Evolutionary conservation across 164 flowering plant species (phyloP).

Genomic region (Amborella trichopoda): DNA sequence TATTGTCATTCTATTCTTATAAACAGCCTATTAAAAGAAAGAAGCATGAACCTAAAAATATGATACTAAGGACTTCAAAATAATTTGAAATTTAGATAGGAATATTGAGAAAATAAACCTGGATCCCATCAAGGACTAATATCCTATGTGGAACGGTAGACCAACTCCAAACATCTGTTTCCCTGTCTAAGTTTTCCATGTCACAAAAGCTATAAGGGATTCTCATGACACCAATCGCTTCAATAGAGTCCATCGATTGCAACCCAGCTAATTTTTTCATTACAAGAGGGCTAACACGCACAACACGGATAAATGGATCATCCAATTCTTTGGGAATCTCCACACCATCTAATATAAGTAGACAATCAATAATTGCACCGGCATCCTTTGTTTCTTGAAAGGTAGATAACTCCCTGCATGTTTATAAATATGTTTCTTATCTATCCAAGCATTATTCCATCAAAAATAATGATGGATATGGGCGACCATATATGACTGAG

Average conservation of each 20-base stretch:
- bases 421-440: no score
- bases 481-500: no score
- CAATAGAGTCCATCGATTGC: slow-evolving; percentile 61
- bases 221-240: slow-evolving; percentile 64
- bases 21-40: no score
- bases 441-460: no score
- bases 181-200: slow-evolving; percentile 20
- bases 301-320: slow-evolving; percentile 21
- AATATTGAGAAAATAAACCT: no score
- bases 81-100: no score
- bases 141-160: slow-evolving; percentile 52
- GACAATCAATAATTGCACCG: slow-evolving; percentile 30
- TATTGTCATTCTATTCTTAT: no score
- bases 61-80: no score
- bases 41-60: no score
- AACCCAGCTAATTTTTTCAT: slow-evolving; percentile 78
- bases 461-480: no score
- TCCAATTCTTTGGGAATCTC: slow-evolving; percentile 40
- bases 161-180: slow-evolving; percentile 27
- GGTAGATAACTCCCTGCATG: slow-evolving; percentile 53
- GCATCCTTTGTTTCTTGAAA: slow-evolving; percentile 30
- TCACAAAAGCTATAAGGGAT: slow-evolving; percentile 44
- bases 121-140: slow-evolving; percentile 85
- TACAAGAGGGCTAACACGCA: slow-evolving; percentile 52
- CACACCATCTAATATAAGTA: slow-evolving; percentile 51